Evolutionary conservation across 2,329 filamentous ascomycete genomes (phyloP), one percentile per base, ranked within the genome.

Genomic region (Rasamsonia emersonii): DNA sequence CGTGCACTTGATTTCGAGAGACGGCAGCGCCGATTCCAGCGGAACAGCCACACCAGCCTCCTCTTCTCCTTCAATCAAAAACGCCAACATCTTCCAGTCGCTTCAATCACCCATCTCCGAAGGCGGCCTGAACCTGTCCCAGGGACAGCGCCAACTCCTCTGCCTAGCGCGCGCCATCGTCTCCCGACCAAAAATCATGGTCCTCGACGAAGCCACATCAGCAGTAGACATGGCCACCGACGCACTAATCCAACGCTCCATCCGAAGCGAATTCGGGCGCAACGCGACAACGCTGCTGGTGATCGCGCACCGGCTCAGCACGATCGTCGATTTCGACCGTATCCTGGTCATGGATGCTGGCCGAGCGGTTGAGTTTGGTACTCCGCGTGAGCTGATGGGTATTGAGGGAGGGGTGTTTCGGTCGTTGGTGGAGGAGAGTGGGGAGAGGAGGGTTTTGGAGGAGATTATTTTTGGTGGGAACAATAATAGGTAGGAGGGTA

Each of bases 191-290:
- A 80, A 81, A 50, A 76, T 89, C 45, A 81, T 89, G 73, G 75
- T 88, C 2, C 70, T 88, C 1, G 82, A 89, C 51, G 82, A 88
- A 59, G 82, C 83, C 1, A 89, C 83, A 0, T 79, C 74, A 3
- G 81, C 82, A 0, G 81, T 88, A 2, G 82, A 86, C 53, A 84
- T 85, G 77, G 65, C 70, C 24, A 86, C 82, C 0, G 82, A 88
- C 50, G 63, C 70, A 1, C 68, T 84, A 16, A 86, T 86, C 46
- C 82, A 86, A 59, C 70, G 77, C 4, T 76, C 70, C 30, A 85
- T 86, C 44, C 69, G 80, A 14, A 75, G 81, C 47, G 79, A 84
- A 51, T 85, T 85, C 41, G 73, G 67, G 0, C 45, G 45, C n/a
- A 44, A 50, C 34, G 74, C 74, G 39, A 73, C 71, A 24, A 85